Conservation (phyloP, 202 grass and related monocot species). For the Zoysia matrella region DNA sequence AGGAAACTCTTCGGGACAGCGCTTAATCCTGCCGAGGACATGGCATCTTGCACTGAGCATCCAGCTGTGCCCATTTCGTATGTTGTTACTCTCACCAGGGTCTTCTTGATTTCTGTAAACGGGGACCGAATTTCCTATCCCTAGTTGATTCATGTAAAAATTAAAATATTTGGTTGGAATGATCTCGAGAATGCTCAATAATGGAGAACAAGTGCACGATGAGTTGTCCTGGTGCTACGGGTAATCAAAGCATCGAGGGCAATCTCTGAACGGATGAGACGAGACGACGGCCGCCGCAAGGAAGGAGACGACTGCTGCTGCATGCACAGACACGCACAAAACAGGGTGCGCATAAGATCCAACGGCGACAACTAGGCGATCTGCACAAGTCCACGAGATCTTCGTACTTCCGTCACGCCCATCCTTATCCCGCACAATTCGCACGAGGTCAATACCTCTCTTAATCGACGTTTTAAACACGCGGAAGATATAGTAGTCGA, state of each 20-base stretch:
- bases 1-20: conserved; percentile 55
- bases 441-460: conserved; percentile 29
- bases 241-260: no score
- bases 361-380: not conserved
- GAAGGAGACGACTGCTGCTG: not conserved
- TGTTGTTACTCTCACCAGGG: not conserved
- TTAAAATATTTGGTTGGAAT: not conserved
- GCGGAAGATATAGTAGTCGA: not conserved
- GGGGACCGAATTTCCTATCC: not conserved
- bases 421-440: conserved; percentile 22
- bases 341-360: not conserved
- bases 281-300: not conserved
- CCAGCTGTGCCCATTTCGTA: not conserved
- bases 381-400: not conserved
- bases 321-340: not conserved
- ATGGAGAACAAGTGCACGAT: no score
- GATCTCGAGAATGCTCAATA: no score
- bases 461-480: not conserved
- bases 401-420: not conserved
- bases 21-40: conserved; percentile 59
- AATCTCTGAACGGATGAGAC: no score
- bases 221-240: no score
- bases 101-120: conserved; percentile 16
- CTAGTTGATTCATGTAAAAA: conserved; percentile 3
- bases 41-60: conserved; percentile 53